Evolutionary conservation across 306 rosid species (phyloP), one percentile per base, ranked within the genome.

Genomic region (Citrullus amarus): DNA sequence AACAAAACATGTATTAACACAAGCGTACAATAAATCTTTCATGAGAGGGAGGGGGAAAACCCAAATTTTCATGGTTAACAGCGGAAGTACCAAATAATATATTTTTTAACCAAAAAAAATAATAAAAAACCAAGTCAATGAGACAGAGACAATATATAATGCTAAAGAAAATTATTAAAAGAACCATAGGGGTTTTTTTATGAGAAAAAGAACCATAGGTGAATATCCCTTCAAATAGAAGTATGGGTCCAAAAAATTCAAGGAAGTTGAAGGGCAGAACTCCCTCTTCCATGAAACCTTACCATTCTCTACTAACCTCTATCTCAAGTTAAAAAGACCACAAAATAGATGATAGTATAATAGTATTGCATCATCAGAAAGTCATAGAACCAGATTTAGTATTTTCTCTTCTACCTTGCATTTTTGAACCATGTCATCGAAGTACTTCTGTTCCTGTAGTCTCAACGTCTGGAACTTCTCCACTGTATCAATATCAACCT

Each of bases 401-500:
- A 58, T 20, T 76, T 36, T 69, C 79, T 44, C 62, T 16, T 60
- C 22, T 56, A 92, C 99, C 99, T 96, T 96, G 97, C 99, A 96
- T 78, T 90, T 83, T 30, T 93, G 83, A 79, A 93, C 99, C 99
- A 96, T 96, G 68, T 96, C 98, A 80, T 96, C 98, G 81, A 96
- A 93, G 87, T 96, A 96, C 72, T 96, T 87, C 77, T 84, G 87
- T 17, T 96, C 98, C 83, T 96, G 99, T 78, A 62, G 30, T 76
- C 98, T 88, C 51, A 96, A 85, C 1, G 97, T 93, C 80, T 96
- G 96, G 79, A 96, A 96, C 90, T 93, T 96, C 80, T 96, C 97
- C 79, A 93, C 98, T 14, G 99, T 83, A 73, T 96, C 99, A 84
- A 96, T 90, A 75, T 96, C 98, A 78, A 96, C 99, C 96, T 96